These are phyloP conservation scores for Chlorokybus atmophyticus DNA, from an alignment of 139 green algal genomes.

Conservation along the genomic window DNA sequence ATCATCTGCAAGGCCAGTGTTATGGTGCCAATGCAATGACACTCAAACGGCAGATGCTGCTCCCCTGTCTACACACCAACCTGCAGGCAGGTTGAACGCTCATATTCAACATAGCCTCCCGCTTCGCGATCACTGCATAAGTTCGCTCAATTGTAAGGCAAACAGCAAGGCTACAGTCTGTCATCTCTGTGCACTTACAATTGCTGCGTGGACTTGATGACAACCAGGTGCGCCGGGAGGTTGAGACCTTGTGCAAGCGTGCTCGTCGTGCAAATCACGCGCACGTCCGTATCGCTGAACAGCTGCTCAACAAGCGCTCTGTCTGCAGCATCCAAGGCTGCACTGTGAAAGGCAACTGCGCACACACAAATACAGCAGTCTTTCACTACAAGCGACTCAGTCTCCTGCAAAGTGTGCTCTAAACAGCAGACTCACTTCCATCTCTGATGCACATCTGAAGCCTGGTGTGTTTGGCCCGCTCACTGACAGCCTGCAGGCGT, in stretches of 20 bases:
- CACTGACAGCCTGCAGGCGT: conserved; percentile 7
- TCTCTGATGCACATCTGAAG: conserved; percentile 16
- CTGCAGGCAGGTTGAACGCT: conserved; percentile 48
- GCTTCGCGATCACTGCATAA: too few relatives aligned
- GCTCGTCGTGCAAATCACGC: conserved; percentile 72
- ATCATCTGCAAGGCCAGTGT: conserved; percentile 57
- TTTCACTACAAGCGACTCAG: too few relatives aligned
- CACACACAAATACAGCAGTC: too few relatives aligned
- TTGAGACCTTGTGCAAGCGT: conserved; percentile 87
- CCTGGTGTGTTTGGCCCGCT: conserved; percentile 6
- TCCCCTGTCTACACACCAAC: background rate
- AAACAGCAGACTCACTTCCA: conserved; percentile 11
- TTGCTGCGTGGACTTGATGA: conserved; percentile 73
- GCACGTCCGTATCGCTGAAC: conserved; percentile 14
- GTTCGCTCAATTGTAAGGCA: too few relatives aligned
- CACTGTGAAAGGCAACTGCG: conserved; percentile 62
- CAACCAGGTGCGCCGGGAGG: conserved; percentile 80
- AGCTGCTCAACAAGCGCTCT: conserved; percentile 19
- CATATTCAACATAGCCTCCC: conserved; percentile 78
- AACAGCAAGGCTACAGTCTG: too few relatives aligned
- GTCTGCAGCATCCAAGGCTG: conserved; percentile 65
- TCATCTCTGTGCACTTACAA: conserved; percentile 14
- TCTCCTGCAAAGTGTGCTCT: too few relatives aligned
- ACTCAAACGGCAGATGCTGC: background rate
- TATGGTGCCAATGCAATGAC: too few relatives aligned